Evolutionary conservation across 2,329 filamentous ascomycete genomes (phyloP).

Genomic region (Aspergillus spinulosporus): DNA sequence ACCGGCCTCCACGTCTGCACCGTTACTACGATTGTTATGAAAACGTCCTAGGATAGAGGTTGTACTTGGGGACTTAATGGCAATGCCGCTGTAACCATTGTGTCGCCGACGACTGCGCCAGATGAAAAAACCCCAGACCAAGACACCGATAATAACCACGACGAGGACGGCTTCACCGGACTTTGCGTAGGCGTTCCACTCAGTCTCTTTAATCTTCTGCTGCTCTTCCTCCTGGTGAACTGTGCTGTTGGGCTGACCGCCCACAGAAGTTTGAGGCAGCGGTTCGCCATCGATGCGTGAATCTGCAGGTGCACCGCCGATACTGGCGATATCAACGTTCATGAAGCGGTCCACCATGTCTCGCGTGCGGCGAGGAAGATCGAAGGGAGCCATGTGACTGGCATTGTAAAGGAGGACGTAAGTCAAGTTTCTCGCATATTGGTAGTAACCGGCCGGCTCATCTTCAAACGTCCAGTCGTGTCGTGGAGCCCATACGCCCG

Average conservation of each 20-base stretch:
- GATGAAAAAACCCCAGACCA: conserved; percentile 71
- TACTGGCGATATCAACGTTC: conserved; percentile 83
- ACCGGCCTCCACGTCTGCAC: conserved; percentile 59
- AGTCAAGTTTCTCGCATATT: conserved; percentile 90
- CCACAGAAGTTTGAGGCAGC: conserved; percentile 73
- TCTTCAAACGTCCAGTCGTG: conserved; percentile 93
- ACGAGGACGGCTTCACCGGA: conserved; percentile 84
- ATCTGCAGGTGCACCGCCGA: conserved; percentile 77
- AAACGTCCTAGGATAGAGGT: conserved; percentile 52
- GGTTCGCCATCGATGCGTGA: conserved; percentile 84
- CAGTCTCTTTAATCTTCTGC: conserved; percentile 75
- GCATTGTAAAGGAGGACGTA: conserved; percentile 95
- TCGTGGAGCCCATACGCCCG: conserved; percentile 84
- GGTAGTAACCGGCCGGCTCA: conserved; percentile 84
- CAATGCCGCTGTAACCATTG: conserved; percentile 46
- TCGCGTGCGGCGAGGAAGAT: conserved; percentile 78
- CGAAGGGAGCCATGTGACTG: conserved; percentile 97
- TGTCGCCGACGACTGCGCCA: conserved; percentile 57
- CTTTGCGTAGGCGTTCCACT: conserved; percentile 85
- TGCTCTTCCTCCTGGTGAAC: conserved; percentile 66
- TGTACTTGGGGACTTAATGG: conserved; percentile 43
- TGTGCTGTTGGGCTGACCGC: conserved; percentile 69
- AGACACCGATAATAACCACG: conserved; percentile 73
- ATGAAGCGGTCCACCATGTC: conserved; percentile 99
- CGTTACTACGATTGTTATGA: conserved; percentile 41